Conservation (phyloP, 441 rosid species). For the Erodium chrysanthum region DNA sequence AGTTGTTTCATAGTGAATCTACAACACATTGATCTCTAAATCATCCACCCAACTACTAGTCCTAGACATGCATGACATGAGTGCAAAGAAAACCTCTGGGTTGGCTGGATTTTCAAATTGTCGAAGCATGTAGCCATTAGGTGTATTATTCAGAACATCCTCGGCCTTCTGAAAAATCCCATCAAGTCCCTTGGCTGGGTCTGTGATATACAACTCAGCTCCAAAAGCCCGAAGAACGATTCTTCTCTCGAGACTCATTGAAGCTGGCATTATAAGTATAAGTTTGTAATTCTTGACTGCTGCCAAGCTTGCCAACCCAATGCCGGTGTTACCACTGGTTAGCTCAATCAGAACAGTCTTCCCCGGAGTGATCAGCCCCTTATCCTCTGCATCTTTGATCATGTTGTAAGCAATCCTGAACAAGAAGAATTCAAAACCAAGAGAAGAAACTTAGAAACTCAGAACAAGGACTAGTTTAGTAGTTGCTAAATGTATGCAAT, state of each 20-base stretch:
- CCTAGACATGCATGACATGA: too few species aligned
- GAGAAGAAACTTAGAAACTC: too few species aligned
- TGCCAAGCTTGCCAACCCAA: conserved; percentile 55
- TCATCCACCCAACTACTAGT: conserved; percentile 1
- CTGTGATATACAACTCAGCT: conserved; percentile 50
- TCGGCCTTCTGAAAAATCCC: conserved; percentile 34
- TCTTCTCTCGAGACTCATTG: conserved; percentile 49
- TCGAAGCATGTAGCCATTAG: conserved; percentile 38
- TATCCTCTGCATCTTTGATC: too few species aligned
- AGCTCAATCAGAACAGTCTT: conserved; percentile 50
- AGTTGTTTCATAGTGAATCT: conserved; percentile 73
- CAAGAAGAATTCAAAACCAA: too few species aligned
- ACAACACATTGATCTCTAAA: conserved; percentile 9
- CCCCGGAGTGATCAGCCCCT: not conserved
- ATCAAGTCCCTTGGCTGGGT: conserved; percentile 35
- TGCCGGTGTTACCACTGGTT: conserved; percentile 72
- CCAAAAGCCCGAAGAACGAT: conserved; percentile 55
- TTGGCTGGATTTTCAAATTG: conserved; percentile 59
- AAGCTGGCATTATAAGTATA: conserved; percentile 44
- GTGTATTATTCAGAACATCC: conserved; percentile 47
- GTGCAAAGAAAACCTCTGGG: conserved; percentile 32
- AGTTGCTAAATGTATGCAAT: not conserved
- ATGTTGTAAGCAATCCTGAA: too few species aligned
- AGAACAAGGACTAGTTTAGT: not conserved
- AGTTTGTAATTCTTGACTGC: conserved; percentile 63